Conservation (phyloP, 2,329 filamentous ascomycete species). For the Truncatella angustata region DNA sequence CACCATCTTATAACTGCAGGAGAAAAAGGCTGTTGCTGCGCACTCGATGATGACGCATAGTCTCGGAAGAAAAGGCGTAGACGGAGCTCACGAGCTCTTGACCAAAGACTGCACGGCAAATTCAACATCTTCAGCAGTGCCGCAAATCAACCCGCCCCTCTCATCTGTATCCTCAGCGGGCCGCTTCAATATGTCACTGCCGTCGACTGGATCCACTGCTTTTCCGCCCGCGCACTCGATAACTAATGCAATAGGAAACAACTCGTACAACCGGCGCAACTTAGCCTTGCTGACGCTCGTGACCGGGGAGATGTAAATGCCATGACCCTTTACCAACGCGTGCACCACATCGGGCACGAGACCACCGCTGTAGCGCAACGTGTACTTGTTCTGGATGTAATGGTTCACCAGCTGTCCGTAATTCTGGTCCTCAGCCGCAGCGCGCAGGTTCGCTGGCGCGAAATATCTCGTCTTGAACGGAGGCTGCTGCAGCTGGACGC, state of each 20-base stretch:
- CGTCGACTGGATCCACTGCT: slow-evolving; percentile 49
- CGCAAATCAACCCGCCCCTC: slow-evolving; percentile 48
- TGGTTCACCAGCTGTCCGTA: slow-evolving; percentile 49
- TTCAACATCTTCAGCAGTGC: slow-evolving; percentile 48
- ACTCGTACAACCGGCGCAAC: slow-evolving; percentile 56
- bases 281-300: slow-evolving; percentile 52
- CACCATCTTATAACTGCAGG: too few relatives aligned
- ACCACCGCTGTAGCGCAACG: slow-evolving; percentile 59
- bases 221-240: slow-evolving; percentile 58
- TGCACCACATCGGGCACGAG: slow-evolving; percentile 62
- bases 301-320: slow-evolving; percentile 59
- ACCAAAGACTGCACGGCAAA: slow-evolving; percentile 20
- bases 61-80: too few relatives aligned
- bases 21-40: too few relatives aligned
- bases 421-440: slow-evolving; percentile 46
- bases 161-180: slow-evolving; percentile 43
- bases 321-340: slow-evolving; percentile 58
- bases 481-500: slow-evolving; percentile 35
- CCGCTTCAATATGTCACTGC: slow-evolving; percentile 38
- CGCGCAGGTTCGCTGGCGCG: slow-evolving; percentile 60
- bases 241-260: slow-evolving; percentile 58
- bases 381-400: slow-evolving; percentile 54
- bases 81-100: too few relatives aligned
- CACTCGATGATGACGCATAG: too few relatives aligned
- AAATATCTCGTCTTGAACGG: slow-evolving; percentile 55